phyloP scores from a whole-genome alignment of 352 stramenopile genomes.

The Phytophthora crassamura region DNA sequence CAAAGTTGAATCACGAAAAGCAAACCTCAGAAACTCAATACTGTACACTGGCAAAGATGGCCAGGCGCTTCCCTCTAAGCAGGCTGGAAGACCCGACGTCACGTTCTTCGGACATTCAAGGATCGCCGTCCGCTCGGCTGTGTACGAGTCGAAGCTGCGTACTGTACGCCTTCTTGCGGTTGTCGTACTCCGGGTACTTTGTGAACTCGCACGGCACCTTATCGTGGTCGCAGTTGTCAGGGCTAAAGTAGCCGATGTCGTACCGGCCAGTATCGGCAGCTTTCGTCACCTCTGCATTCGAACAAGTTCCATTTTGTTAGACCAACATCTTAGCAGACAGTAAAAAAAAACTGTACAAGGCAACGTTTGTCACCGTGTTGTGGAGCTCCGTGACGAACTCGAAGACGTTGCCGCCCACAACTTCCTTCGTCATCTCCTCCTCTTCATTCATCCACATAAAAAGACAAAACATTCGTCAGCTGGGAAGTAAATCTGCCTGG shows the following conservation, averaged over 20 bases:
- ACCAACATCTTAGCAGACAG: no score
- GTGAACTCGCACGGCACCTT: constrained; percentile 58
- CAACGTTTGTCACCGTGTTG: constrained; percentile 50
- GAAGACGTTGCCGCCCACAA: constrained; percentile 80
- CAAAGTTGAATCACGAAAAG: no score
- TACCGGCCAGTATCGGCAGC: constrained; percentile 65
- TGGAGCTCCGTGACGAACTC: constrained; percentile 73
- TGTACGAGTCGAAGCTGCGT: constrained; percentile 49
- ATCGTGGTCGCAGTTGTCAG: constrained; percentile 72
- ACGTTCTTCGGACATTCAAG: constrained; percentile 52
- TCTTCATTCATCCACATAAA: constrained; percentile 79
- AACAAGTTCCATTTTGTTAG: background rate
- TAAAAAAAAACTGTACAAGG: constrained; percentile 7
- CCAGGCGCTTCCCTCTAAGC: constrained; percentile 41
- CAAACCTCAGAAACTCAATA: background rate
- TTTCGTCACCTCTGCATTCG: constrained; percentile 44
- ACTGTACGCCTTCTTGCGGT: constrained; percentile 79
- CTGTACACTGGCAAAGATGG: background rate
- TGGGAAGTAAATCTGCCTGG: no score
- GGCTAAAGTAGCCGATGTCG: constrained; percentile 75
- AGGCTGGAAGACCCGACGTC: constrained; percentile 30
- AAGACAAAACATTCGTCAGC: background rate
- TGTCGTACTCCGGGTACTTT: constrained; percentile 75
- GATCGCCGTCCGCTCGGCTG: constrained; percentile 38
- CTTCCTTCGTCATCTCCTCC: constrained; percentile 61